Evolutionary conservation across 257 asterid genomes (phyloP).

Genomic region (Plantago ovata): DNA sequence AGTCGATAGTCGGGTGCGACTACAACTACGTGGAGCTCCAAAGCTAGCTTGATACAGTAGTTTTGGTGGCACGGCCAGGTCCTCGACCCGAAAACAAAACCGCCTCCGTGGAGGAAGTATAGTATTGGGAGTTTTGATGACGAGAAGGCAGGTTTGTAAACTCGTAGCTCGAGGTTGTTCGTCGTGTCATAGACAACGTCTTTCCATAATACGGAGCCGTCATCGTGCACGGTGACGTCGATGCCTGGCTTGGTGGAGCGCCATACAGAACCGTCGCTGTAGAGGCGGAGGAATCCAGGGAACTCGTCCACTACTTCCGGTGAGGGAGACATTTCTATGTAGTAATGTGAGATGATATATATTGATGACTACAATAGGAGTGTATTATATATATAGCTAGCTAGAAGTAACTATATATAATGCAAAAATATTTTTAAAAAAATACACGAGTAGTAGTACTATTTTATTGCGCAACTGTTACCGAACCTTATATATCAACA

Average conservation of each 20-base stretch:
- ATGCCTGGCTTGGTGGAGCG: slow-evolving; percentile 54
- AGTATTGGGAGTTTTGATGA: slow-evolving; percentile 54
- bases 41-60: slow-evolving; percentile 61
- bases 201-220: slow-evolving; percentile 65
- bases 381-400: no score
- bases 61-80: slow-evolving; percentile 77
- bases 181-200: slow-evolving; percentile 42
- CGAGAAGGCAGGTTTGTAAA: slow-evolving; percentile 56
- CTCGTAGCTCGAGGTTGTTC: slow-evolving; percentile 53
- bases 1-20: slow-evolving; percentile 63
- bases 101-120: slow-evolving; percentile 71
- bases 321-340: no score
- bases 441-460: no score
- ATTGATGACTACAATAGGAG: no score
- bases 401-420: no score
- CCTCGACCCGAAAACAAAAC: slow-evolving; percentile 66
- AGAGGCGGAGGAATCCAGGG: slow-evolving; percentile 57
- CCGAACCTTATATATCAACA: no score
- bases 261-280: slow-evolving; percentile 65
- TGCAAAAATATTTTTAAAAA: no score
- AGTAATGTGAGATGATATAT: no score
- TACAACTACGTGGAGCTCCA: slow-evolving; percentile 50
- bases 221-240: slow-evolving; percentile 41
- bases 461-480: no score
- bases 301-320: slow-evolving; percentile 55